Percentiles rank a stretch among this genome's conserved stretches.
Conservation (phyloP, 1,139 yeast species). For the Nakaseomyces uthaithaninus region DNA sequence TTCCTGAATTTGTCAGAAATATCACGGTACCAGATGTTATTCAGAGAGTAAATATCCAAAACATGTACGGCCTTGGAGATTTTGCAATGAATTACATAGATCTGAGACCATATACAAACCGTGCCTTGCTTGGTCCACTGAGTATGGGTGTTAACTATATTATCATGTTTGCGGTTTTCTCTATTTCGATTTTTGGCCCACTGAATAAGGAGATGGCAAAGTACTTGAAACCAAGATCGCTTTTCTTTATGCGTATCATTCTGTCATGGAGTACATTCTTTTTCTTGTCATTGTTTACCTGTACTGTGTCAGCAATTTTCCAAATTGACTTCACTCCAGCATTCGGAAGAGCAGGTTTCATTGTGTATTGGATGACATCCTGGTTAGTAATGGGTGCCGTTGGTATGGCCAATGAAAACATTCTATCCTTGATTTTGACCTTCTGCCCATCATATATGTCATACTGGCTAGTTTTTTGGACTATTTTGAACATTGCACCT, state of each 20-base stretch:
- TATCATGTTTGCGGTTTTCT: conserved; percentile 58
- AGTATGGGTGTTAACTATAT: conserved; percentile 72
- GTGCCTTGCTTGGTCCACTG: conserved; percentile 52
- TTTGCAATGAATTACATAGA: conserved; percentile 37
- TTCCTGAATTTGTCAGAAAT: conserved; percentile 22
- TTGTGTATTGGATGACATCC: conserved; percentile 56
- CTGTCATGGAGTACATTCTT: conserved; percentile 44
- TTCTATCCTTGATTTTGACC: conserved; percentile 41
- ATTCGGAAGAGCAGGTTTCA: conserved; percentile 54
- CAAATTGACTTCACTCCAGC: conserved; percentile 45
- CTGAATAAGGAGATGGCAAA: conserved; percentile 44
- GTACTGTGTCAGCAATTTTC: conserved; percentile 54
- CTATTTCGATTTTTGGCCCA: conserved; percentile 49
- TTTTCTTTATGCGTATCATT: conserved; percentile 42
- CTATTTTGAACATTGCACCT: conserved; percentile 51
- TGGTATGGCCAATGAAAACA: conserved; percentile 57
- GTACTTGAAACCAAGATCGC: conserved; percentile 39
- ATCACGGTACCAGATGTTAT: conserved; percentile 8
- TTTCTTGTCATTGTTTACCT: conserved; percentile 46
- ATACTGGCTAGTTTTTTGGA: conserved; percentile 52
- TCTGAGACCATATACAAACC: conserved; percentile 42
- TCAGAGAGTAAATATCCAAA: conserved; percentile 9
- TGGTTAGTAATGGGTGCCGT: conserved; percentile 53
- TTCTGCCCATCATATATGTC: conserved; percentile 46
- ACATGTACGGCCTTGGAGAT: conserved; percentile 8